Evolutionary conservation across 495 filamentous ascomycete species (phyloP).

Genomic region (Cercophora samala): DNA sequence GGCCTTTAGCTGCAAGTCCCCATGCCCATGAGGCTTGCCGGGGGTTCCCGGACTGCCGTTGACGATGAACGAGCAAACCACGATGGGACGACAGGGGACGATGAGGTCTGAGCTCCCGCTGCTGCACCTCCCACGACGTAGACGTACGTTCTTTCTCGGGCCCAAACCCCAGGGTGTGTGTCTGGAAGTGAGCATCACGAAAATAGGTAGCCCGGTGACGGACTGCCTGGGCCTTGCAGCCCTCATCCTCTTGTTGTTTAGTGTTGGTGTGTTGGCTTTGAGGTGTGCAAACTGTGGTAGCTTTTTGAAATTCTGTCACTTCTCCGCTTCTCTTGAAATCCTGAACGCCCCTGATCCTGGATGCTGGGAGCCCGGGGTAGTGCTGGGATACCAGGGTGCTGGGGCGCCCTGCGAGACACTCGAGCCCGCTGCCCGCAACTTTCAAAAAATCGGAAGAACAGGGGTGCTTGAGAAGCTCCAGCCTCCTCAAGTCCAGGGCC

Average conservation of each 20-base stretch:
- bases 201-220: too few relatives aligned
- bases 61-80: conserved; percentile 21
- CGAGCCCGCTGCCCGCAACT: neutral
- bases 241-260: neutral
- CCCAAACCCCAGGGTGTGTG: neutral
- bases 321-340: neutral
- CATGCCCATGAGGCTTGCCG: conserved; percentile 23
- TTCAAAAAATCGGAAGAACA: neutral
- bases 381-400: neutral
- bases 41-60: conserved; percentile 30
- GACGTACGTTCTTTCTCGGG: neutral
- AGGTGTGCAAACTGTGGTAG: neutral
- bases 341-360: neutral
- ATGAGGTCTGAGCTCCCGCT: conserved; percentile 27
- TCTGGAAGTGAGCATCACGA: neutral
- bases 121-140: neutral
- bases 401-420: conserved; percentile 22
- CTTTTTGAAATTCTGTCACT: conserved; percentile 11
- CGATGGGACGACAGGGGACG: conserved; percentile 19
- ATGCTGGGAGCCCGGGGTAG: neutral
- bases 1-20: conserved; percentile 18
- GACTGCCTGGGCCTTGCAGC: conserved; percentile 7
- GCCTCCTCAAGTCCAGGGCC: neutral
- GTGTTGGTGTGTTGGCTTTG: too few relatives aligned
- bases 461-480: neutral